A percentile compares a stretch with the other conserved stretches of the same genome.
phyloP scores from a whole-genome alignment of 1,284 basidiomycete species.

The Sanghuangporus baumii region DNA sequence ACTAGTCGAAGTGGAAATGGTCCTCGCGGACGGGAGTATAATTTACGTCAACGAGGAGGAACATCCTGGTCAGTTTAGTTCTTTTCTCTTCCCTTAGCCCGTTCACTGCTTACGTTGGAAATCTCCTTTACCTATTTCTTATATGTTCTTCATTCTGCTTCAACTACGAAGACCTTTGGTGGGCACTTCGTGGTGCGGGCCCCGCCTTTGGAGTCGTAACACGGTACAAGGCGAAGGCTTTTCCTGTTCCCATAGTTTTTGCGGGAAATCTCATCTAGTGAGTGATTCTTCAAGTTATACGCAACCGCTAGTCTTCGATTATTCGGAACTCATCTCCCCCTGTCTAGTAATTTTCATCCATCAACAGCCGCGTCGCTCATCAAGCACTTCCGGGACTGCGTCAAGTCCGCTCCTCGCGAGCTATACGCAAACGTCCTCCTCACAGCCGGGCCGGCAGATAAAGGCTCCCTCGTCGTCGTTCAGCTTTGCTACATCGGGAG shows the following conservation, averaged over 20 bases:
- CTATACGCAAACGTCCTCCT: conserved; percentile 87
- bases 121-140: background rate
- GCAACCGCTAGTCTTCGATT: too few species aligned
- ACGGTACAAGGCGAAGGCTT: conserved; percentile 81
- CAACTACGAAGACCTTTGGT: conserved; percentile 73
- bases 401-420: conserved; percentile 81
- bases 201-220: conserved; percentile 83
- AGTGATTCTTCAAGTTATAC: too few species aligned
- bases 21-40: conserved; percentile 74
- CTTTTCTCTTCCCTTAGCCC: background rate
- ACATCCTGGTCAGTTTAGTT: conserved; percentile 45
- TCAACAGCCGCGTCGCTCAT: conserved; percentile 82
- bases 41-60: conserved; percentile 64
- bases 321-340: too few species aligned
- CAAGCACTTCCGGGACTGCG: conserved; percentile 87
- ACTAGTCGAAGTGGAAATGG: conserved; percentile 81
- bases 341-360: conserved; percentile 82
- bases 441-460: conserved; percentile 78
- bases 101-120: background rate
- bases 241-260: conserved; percentile 82
- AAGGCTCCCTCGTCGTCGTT: conserved; percentile 81
- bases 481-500: conserved; percentile 85
- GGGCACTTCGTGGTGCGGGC: conserved; percentile 84
- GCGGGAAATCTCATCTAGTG: conserved; percentile 89
- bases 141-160: background rate